Conservation (phyloP, 768 basidiomycete species). For the Boletus rubropictus region DNA sequence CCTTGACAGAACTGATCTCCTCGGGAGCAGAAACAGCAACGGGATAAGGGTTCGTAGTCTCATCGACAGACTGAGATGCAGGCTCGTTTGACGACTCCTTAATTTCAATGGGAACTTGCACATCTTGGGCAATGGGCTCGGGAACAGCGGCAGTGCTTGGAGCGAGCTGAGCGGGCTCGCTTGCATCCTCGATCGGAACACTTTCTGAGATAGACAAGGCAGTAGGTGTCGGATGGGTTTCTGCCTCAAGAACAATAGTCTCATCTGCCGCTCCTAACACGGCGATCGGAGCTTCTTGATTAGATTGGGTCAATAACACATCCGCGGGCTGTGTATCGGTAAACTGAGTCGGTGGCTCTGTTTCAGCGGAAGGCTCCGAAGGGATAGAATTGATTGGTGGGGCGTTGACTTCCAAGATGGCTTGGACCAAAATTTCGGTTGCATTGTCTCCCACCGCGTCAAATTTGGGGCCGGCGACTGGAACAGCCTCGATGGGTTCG, state of each 20-base stretch:
- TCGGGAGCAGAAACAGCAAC: not conserved
- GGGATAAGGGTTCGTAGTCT: not conserved
- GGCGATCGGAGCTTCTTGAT: conserved; percentile 2
- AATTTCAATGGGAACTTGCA: conserved; percentile 1
- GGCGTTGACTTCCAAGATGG: no score
- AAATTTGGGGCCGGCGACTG: not conserved
- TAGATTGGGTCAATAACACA: not conserved
- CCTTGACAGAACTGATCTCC: not conserved
- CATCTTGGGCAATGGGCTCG: not conserved
- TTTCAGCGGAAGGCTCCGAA: not conserved
- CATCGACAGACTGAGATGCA: conserved; percentile 10
- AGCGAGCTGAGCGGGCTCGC: not conserved
- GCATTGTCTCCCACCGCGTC: not conserved
- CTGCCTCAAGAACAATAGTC: not conserved
- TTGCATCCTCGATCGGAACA: not conserved
- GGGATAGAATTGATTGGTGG: not conserved
- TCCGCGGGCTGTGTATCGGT: not conserved
- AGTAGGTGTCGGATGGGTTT: not conserved
- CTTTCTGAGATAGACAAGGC: not conserved
- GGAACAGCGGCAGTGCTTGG: not conserved
- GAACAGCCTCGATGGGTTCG: not conserved
- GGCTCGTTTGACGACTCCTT: conserved; percentile 1
- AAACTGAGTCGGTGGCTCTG: conserved; percentile 6
- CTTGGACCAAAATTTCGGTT: not conserved
- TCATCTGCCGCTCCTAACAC: not conserved